These are phyloP conservation scores for Saccharomyces pastorianus DNA, from an alignment of 1,139 yeast genomes.

Conservation along the genomic window DNA sequence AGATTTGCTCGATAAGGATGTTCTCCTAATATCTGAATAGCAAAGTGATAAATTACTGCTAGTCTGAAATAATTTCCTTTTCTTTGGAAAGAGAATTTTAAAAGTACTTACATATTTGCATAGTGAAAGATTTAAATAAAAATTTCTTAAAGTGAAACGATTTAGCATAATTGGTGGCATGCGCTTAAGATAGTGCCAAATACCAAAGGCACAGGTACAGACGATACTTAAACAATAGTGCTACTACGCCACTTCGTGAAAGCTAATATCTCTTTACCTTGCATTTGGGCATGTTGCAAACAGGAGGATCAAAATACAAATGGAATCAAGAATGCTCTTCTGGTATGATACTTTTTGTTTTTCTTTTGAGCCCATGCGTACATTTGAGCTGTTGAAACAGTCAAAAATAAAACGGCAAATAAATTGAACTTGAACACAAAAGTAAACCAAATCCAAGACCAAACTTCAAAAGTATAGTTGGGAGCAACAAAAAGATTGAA, in stretches of 20 bases:
- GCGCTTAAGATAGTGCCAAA: neutral
- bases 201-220: neutral
- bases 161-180: neutral
- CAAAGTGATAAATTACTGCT: neutral
- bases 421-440: slow-evolving; percentile 63
- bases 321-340: slow-evolving; percentile 35
- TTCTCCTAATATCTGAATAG: slow-evolving; percentile 17
- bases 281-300: neutral
- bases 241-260: neutral
- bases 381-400: slow-evolving; percentile 71
- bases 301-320: slow-evolving; percentile 26
- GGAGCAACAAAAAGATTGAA: slow-evolving; percentile 45
- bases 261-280: neutral
- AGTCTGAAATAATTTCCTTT: neutral
- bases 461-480: slow-evolving; percentile 80
- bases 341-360: slow-evolving; percentile 42
- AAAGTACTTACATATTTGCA: neutral
- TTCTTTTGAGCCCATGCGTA: slow-evolving; percentile 58
- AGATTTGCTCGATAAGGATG: slow-evolving; percentile 18
- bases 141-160: neutral
- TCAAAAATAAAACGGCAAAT: slow-evolving; percentile 61
- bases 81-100: neutral
- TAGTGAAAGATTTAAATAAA: neutral
- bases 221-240: neutral
- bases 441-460: slow-evolving; percentile 65